Evolutionary conservation across 2,329 filamentous ascomycete species (phyloP).

Genomic region (Fusarium palustre): DNA sequence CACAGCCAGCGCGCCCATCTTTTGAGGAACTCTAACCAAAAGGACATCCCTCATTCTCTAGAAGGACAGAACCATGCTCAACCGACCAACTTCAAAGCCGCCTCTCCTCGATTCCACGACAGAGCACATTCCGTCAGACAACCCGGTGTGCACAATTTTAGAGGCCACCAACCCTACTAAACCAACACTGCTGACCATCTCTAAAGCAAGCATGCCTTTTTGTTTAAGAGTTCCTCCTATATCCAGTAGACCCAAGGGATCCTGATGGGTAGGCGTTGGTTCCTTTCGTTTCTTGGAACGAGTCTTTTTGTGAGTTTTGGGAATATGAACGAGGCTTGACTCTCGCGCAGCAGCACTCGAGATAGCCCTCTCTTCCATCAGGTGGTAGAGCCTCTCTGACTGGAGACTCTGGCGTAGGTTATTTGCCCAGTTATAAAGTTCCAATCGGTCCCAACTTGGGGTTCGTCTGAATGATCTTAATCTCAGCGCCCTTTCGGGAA

Average conservation of each 20-base stretch:
- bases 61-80: constrained; percentile 41
- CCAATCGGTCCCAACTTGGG: constrained; percentile 50
- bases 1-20: background rate
- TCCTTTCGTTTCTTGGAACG: constrained; percentile 14
- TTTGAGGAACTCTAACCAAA: background rate
- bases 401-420: constrained; percentile 53
- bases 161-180: constrained; percentile 78
- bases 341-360: constrained; percentile 19
- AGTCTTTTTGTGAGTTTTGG: background rate
- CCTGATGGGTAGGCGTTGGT: constrained; percentile 62
- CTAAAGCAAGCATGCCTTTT: constrained; percentile 74
- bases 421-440: constrained; percentile 54
- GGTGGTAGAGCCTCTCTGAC: constrained; percentile 47
- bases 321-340: constrained; percentile 37
- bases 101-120: constrained; percentile 31
- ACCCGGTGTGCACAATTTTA: constrained; percentile 61
- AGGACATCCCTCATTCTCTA: constrained; percentile 7
- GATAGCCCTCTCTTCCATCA: constrained; percentile 38
- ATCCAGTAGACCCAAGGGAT: constrained; percentile 82
- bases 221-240: constrained; percentile 74
- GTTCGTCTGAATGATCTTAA: constrained; percentile 23
- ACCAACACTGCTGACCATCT: constrained; percentile 79
- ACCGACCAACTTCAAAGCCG: constrained; percentile 38
- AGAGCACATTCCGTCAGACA: constrained; percentile 36
- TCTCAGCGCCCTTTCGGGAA: constrained; percentile 37